Percentiles rank a stretch among this genome's conserved stretches.
Evolutionary conservation across 345 rosid species (phyloP).

Genomic region (Euclidium syriacum): DNA sequence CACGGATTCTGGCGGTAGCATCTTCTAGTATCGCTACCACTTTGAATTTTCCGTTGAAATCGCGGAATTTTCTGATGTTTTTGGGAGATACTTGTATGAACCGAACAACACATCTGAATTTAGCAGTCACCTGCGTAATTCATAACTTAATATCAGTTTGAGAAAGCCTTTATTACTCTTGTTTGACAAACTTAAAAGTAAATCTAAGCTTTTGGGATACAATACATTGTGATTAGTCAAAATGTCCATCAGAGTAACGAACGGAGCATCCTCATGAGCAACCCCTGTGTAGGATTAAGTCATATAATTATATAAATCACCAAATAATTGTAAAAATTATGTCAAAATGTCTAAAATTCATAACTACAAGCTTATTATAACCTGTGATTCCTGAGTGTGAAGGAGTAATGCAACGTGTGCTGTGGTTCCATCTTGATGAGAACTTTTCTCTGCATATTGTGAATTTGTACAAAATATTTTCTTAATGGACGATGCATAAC

Average conservation of each 20-base stretch:
- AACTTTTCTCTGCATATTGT: conserved; percentile 1
- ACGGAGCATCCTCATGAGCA: conserved; percentile 23
- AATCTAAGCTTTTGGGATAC: background rate
- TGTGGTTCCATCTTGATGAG: conserved; percentile 9
- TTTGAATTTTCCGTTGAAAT: conserved; percentile 2
- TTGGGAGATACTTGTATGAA: conserved; percentile 23
- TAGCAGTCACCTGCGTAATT: conserved; percentile 25
- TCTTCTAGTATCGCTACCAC: conserved; percentile 16
- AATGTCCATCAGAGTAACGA: conserved; percentile 27
- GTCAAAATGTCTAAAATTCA: background rate
- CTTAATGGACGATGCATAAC: background rate
- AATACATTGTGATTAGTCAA: conserved; percentile 20
- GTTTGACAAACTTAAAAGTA: background rate
- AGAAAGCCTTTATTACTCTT: background rate
- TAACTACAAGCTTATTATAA: background rate
- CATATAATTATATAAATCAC: background rate
- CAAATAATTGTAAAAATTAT: background rate
- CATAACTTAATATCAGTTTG: conserved; percentile 1
- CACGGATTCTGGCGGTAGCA: conserved; percentile 25
- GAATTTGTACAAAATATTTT: background rate
- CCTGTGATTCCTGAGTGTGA: conserved; percentile 26
- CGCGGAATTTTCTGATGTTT: conserved; percentile 8
- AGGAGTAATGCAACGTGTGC: background rate
- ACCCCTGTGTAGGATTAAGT: conserved; percentile 3
- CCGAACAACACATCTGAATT: conserved; percentile 25